phyloP scores from a whole-genome alignment of 108 stramenopile species.

The Cyclotella baltica region DNA sequence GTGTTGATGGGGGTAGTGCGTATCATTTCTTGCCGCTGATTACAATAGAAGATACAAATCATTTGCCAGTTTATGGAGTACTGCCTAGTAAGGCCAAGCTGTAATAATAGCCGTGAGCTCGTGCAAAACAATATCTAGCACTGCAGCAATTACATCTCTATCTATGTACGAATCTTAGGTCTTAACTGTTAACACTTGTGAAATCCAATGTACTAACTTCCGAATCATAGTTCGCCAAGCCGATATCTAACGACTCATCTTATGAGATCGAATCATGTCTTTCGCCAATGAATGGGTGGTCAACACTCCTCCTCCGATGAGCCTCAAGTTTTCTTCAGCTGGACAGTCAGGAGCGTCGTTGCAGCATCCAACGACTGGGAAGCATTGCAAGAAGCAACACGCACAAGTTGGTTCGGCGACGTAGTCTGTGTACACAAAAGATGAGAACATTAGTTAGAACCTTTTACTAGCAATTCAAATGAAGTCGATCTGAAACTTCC shows the following conservation, averaged over 20 bases:
- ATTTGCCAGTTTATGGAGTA: conserved; percentile 74
- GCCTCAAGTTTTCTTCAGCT: background rate
- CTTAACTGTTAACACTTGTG: too few species aligned
- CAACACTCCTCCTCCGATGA: background rate
- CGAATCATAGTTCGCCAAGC: background rate
- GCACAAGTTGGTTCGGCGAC: conserved; percentile 4
- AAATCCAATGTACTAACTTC: too few species aligned
- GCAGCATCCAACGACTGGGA: background rate
- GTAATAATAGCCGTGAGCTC: too few species aligned
- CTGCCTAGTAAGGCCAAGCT: conserved; percentile 71
- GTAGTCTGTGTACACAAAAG: background rate
- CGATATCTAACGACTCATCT: background rate
- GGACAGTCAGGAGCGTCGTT: background rate
- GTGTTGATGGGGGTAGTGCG: conserved; percentile 77
- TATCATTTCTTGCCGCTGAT: conserved; percentile 74
- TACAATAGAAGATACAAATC: conserved; percentile 71
- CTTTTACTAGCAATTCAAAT: background rate
- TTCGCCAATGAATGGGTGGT: conserved; percentile 4
- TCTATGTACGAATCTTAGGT: too few species aligned
- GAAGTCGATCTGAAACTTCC: background rate
- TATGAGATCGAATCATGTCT: conserved; percentile 13
- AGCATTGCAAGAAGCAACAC: conserved; percentile 11
- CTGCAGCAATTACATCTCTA: too few species aligned
- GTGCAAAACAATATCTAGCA: background rate
- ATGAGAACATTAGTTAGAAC: background rate